Evolutionary conservation across 75 land plant genomes (phyloP).

Genomic region (Picea glauca): DNA sequence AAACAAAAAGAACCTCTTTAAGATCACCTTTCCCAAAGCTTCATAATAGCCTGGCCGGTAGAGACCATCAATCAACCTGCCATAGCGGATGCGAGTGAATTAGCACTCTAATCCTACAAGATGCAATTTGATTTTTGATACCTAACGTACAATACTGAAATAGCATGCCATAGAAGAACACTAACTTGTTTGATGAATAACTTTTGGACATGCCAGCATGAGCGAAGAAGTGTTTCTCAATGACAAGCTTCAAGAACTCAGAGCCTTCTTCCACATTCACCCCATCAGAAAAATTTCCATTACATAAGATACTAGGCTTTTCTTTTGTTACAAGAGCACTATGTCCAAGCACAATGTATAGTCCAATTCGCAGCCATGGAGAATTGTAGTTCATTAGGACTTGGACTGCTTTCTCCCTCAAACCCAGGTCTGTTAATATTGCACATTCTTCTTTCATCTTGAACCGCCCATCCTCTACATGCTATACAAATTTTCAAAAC

Average conservation of each 20-base stretch:
- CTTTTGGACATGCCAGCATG: conserved; percentile 71
- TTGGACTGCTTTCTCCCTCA: conserved; percentile 63
- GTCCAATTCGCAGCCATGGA: conserved; percentile 74
- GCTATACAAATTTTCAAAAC: conserved; percentile 31
- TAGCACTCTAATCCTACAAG: neutral
- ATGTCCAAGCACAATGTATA: conserved; percentile 70
- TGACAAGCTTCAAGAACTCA: conserved; percentile 57
- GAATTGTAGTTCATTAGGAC: conserved; percentile 66
- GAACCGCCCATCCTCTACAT: conserved; percentile 83
- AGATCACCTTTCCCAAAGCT: conserved; percentile 61
- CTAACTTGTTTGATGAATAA: conserved; percentile 71
- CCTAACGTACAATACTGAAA: neutral
- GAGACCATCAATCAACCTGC: conserved; percentile 34
- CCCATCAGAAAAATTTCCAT: conserved; percentile 4
- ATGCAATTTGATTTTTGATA: neutral
- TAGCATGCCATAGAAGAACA: neutral
- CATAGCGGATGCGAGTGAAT: neutral
- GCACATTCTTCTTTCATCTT: conserved; percentile 80
- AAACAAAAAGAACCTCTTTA: conserved; percentile 75
- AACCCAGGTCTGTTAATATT: conserved; percentile 62
- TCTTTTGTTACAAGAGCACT: conserved; percentile 38
- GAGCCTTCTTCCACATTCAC: conserved; percentile 19
- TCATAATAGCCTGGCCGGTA: conserved; percentile 71
- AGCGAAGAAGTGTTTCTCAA: conserved; percentile 71
- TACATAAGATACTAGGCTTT: neutral